phyloP scores from a whole-genome alignment of 2,329 filamentous ascomycete genomes.

The Ilyonectria sp. region DNA sequence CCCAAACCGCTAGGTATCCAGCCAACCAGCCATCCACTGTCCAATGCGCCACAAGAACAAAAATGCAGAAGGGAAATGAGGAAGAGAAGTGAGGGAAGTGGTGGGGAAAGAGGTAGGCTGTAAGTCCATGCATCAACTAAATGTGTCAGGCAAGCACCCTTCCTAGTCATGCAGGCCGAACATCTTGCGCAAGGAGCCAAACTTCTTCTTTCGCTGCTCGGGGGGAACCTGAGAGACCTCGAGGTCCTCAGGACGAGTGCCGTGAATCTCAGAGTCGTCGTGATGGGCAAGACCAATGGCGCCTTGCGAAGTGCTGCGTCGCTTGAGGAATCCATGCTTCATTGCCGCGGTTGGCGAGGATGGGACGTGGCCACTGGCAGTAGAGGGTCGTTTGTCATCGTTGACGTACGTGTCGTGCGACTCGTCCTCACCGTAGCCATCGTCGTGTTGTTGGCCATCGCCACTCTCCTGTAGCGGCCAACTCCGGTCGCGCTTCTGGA shows the following conservation, averaged over 20 bases:
- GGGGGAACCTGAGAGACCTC: conserved; percentile 29
- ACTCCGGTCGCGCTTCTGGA: conserved; percentile 49
- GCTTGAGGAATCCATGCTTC: conserved; percentile 53
- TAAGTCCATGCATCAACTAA: background rate
- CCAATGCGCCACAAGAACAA: conserved; percentile 5
- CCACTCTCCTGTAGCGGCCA: conserved; percentile 55
- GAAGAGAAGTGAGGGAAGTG: background rate
- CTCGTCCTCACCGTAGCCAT: conserved; percentile 43
- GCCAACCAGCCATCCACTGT: background rate
- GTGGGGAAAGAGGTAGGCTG: background rate
- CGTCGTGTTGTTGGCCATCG: conserved; percentile 51
- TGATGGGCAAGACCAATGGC: conserved; percentile 38
- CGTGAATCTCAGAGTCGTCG: conserved; percentile 10
- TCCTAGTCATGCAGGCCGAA: conserved; percentile 68
- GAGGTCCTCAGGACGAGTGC: conserved; percentile 24
- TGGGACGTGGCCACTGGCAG: conserved; percentile 50
- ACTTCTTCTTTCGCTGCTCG: conserved; percentile 74
- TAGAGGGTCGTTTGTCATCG: conserved; percentile 52
- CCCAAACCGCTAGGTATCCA: conserved; percentile 11
- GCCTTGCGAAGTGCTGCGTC: conserved; percentile 56
- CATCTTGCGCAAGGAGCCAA: conserved; percentile 75
- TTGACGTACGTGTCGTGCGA: conserved; percentile 46
- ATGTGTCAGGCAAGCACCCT: background rate
- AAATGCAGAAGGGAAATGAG: background rate
- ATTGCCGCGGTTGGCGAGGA: conserved; percentile 51